Conservation (phyloP, 2,329 filamentous ascomycete species). For the Aspergillus pseudoterreus region DNA sequence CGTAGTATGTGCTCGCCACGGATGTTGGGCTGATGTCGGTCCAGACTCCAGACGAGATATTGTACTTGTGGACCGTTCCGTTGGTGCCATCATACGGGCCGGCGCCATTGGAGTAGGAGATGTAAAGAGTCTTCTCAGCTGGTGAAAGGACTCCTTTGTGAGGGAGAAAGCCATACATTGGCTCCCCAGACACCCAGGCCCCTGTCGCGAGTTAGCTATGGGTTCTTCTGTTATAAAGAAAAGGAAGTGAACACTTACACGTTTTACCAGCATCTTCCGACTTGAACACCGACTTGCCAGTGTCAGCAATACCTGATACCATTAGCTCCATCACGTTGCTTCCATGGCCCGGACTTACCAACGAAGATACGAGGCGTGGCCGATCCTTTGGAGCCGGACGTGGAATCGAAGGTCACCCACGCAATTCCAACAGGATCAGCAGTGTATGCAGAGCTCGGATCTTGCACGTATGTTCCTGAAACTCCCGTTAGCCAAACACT, state of each 20-base stretch:
- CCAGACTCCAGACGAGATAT: conserved; percentile 49
- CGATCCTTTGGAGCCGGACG: conserved; percentile 43
- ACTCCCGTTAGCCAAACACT: background rate
- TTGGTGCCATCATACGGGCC: conserved; percentile 56
- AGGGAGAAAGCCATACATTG: conserved; percentile 47
- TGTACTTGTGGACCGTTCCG: conserved; percentile 55
- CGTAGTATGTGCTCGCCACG: conserved; percentile 47
- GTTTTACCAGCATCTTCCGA: conserved; percentile 52
- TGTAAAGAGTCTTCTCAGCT: conserved; percentile 51
- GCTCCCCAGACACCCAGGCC: conserved; percentile 46
- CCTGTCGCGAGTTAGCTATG: conserved; percentile 5
- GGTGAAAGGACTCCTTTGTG: conserved; percentile 54
- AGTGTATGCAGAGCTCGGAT: conserved; percentile 46
- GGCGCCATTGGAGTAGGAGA: conserved; percentile 53
- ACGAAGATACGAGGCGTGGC: conserved; percentile 57
- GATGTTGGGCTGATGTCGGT: conserved; percentile 55
- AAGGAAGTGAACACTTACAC: conserved; percentile 39
- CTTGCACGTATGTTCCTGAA: conserved; percentile 45
- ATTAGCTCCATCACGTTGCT: background rate
- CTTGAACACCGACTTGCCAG: conserved; percentile 53
- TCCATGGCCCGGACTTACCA: conserved; percentile 31
- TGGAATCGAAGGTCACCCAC: conserved; percentile 56
- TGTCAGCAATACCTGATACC: conserved; percentile 41
- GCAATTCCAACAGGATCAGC: conserved; percentile 48
- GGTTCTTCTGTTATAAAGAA: background rate